These are phyloP conservation scores for Puccinellia tenuiflora DNA, from an alignment of 176 grass and related monocot species.

Conservation along the genomic window DNA sequence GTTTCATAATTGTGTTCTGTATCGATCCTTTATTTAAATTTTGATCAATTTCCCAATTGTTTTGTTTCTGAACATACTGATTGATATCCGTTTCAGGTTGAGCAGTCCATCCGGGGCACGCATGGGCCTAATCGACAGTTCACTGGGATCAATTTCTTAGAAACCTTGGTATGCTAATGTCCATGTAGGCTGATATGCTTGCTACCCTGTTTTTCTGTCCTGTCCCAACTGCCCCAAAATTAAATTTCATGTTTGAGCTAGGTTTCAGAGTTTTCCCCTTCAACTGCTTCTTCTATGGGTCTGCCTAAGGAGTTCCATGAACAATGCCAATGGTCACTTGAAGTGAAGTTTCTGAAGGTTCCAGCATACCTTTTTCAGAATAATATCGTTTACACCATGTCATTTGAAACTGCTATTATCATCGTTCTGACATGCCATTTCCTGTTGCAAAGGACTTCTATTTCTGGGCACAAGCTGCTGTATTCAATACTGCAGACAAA, in stretches of 20 bases:
- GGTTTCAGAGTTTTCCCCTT: constrained; percentile 95
- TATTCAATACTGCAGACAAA: constrained; percentile 56
- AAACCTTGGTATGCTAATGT: constrained; percentile 63
- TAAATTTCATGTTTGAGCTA: constrained; percentile 32
- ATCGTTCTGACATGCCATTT: constrained; percentile 27
- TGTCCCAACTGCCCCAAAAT: constrained; percentile 5
- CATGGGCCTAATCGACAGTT: constrained; percentile 71
- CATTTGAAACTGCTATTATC: constrained; percentile 19
- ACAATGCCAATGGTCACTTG: constrained; percentile 70
- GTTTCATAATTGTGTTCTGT: neutral
- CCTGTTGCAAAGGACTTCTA: constrained; percentile 76
- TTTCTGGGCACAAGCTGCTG: constrained; percentile 87
- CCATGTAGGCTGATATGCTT: neutral
- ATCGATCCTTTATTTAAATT: neutral
- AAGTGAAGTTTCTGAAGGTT: constrained; percentile 94
- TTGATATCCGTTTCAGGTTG: constrained; percentile 59
- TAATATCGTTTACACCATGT: neutral
- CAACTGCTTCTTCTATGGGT: constrained; percentile 85
- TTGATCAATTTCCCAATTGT: neutral
- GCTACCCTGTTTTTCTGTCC: neutral
- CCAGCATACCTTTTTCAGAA: constrained; percentile 2
- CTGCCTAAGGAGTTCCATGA: constrained; percentile 89
- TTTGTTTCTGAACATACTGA: constrained; percentile 25
- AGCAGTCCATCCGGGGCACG: constrained; percentile 68
- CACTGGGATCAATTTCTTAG: constrained; percentile 72